phyloP scores from a whole-genome alignment of 1,284 basidiomycete genomes.

The Naganishia sp. region DNA sequence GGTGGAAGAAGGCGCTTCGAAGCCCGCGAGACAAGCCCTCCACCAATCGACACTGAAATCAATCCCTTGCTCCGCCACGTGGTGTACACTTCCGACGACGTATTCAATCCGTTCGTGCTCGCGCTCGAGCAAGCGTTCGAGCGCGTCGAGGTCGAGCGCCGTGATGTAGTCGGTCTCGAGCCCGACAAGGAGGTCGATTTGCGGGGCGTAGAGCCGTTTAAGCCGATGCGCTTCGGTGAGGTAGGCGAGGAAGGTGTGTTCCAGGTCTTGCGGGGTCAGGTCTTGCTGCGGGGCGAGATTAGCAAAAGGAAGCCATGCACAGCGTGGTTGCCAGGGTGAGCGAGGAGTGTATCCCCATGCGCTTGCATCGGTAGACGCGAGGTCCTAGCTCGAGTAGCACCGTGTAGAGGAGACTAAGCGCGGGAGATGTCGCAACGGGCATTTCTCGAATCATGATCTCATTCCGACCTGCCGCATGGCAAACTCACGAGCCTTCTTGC shows the following conservation, averaged over 20 bases:
- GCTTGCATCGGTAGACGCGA: not conserved
- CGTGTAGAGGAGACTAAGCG: conserved; percentile 19
- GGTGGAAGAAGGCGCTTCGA: conserved; percentile 36
- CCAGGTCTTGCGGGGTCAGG: conserved; percentile 44
- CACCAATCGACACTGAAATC: conserved; percentile 83
- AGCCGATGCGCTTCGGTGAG: conserved; percentile 70
- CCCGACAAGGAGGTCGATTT: conserved; percentile 79
- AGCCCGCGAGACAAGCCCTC: conserved; percentile 61
- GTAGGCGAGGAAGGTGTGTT: conserved; percentile 41
- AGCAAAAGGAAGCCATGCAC: not conserved
- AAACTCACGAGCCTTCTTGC: too few species aligned
- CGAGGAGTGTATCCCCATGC: too few species aligned
- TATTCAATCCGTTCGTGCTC: conserved; percentile 72
- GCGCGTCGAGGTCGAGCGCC: conserved; percentile 62
- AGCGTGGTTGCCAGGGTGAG: too few species aligned
- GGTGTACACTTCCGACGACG: conserved; percentile 90
- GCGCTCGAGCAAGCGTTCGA: conserved; percentile 56
- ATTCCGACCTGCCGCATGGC: too few species aligned
- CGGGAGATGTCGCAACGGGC: fast-evolving
- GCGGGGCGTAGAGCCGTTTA: conserved; percentile 57
- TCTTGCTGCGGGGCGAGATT: conserved; percentile 42
- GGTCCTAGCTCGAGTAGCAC: conserved; percentile 4
- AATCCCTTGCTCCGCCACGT: conserved; percentile 83
- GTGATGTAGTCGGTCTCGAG: conserved; percentile 92
- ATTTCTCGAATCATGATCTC: too few species aligned